Base-by-base conservation (phyloP, 441 rosid genomes). In the Adansonia rubrostipa region DNA sequence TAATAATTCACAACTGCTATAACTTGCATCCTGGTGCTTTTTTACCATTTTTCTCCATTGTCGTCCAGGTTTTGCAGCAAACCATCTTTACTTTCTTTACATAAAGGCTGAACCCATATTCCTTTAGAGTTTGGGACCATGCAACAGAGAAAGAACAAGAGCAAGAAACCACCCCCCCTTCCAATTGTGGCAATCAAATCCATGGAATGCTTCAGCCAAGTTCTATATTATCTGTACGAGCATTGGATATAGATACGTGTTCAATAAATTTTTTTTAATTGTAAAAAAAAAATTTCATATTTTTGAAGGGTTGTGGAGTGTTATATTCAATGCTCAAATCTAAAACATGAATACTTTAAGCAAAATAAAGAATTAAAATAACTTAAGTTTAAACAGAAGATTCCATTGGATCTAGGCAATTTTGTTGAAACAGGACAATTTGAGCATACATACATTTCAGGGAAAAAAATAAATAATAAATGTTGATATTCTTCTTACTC, bases 61-160 rank as follows among this genome's bases (percentile, higher is more conserved):
- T 47, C 73, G 33, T 28, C 79, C 62, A 61, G 78, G 5, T 80
- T 73, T 79, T 54, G 69, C 72, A 44, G 77, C 58, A 67, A 65
- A 45, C 74, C 47, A 11, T 67, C 77, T 79, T 80, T 77, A 42
- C 50, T 50, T 73, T 64, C 62, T 69, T 67, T 60, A 19, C 62
- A 72, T 13, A 63, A 67, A 79, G 74, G 80, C 53, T 71, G 81
- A 74, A 67, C 48, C 50, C 78, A 28, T 65, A 67, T 80, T 64
- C 19, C 24, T 65, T 13, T 64, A 28, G 2, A 28, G 33, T 28
- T 28, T 47, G 69, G 85, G 82, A 77, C 86, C 84, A 82, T 62
- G 6, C 3, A 45, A 5, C 36, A 47, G 60, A 3, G 44, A 48
- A 45, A 8, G 47, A 57, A 4, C 22, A 68, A 62, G 50, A 45